Conservation (phyloP, 1,284 basidiomycete species). For the Puccinia polysora region DNA sequence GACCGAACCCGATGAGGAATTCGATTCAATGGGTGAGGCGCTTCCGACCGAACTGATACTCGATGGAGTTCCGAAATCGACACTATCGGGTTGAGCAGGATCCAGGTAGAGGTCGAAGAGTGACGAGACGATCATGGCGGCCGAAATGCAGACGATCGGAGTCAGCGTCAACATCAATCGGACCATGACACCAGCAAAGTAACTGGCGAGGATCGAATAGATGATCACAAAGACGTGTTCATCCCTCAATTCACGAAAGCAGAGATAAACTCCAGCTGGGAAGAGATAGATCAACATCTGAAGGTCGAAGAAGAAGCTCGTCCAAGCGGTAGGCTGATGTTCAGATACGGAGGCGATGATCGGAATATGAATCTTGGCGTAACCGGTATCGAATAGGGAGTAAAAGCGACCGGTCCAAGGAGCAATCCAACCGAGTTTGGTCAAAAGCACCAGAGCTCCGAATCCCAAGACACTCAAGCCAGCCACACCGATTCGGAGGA, state of each 20-base stretch:
- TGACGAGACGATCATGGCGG: conserved; percentile 83
- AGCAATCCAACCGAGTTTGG: conserved; percentile 91
- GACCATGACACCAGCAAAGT: conserved; percentile 99
- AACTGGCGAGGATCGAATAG: conserved; percentile 89
- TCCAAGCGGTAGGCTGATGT: conserved; percentile 99
- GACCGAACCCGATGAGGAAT: conserved; percentile 46
- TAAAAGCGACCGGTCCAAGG: conserved; percentile 99
- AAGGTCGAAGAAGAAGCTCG: conserved; percentile 98
- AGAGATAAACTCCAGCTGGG: conserved; percentile 89
- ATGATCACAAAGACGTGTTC: conserved; percentile 99
- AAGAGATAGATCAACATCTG: conserved; percentile 97
- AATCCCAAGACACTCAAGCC: conserved; percentile 61
- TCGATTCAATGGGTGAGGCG: conserved; percentile 50
- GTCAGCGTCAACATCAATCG: conserved; percentile 88
- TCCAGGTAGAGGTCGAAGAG: conserved; percentile 85
- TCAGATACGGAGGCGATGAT: conserved; percentile 99
- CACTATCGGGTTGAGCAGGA: conserved; percentile 53
- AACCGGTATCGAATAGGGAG: conserved; percentile 98
- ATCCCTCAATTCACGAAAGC: conserved; percentile 88
- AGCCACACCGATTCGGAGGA: conserved; percentile 63
- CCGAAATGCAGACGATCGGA: conserved; percentile 82
- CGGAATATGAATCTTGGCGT: conserved; percentile 93
- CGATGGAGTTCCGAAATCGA: conserved; percentile 45
- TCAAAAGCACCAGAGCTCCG: conserved; percentile 58
- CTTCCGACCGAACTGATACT: conserved; percentile 50